Percentiles rank a stretch among this genome's conserved stretches.
phyloP scores from a whole-genome alignment of 2,329 filamentous ascomycete genomes.

The Colletotrichum lentis region DNA sequence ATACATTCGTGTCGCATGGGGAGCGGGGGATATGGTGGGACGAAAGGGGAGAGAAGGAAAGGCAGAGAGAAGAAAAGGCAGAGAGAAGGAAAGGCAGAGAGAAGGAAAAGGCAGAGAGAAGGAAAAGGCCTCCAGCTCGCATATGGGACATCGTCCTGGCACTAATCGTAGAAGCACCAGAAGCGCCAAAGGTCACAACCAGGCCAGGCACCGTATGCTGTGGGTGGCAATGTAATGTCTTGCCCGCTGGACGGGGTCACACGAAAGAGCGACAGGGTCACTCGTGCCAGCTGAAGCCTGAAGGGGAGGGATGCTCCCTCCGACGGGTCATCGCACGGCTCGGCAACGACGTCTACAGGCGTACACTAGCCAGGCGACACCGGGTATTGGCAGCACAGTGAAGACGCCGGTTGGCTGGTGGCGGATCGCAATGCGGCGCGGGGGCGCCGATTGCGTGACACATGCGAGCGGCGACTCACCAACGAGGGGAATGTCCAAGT shows the following conservation, averaged over 20 bases:
- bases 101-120: not conserved
- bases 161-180: conserved; percentile 3
- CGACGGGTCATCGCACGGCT: conserved; percentile 5
- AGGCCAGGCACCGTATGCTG: conserved; percentile 4
- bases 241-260: conserved; percentile 9
- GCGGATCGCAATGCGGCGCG: conserved; percentile 29
- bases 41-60: not conserved
- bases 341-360: not conserved
- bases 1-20: conserved; percentile 6
- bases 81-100: not conserved
- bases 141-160: not conserved
- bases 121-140: conserved; percentile 18
- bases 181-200: not conserved
- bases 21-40: not conserved
- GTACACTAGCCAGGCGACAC: not conserved
- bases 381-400: too few species aligned
- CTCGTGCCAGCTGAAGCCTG: conserved; percentile 16
- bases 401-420: conserved; percentile 1
- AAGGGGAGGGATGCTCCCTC: not conserved
- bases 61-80: conserved; percentile 4
- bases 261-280: conserved; percentile 5
- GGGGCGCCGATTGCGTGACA: conserved; percentile 31
- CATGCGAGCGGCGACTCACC: conserved; percentile 22
- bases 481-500: not conserved
- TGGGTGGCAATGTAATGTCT: not conserved